A percentile compares a stretch with the other conserved stretches of the same genome.
These are phyloP conservation scores for Rhodotorula mucilaginosa DNA, from an alignment of 1,284 basidiomycete species.

Conservation along the genomic window DNA sequence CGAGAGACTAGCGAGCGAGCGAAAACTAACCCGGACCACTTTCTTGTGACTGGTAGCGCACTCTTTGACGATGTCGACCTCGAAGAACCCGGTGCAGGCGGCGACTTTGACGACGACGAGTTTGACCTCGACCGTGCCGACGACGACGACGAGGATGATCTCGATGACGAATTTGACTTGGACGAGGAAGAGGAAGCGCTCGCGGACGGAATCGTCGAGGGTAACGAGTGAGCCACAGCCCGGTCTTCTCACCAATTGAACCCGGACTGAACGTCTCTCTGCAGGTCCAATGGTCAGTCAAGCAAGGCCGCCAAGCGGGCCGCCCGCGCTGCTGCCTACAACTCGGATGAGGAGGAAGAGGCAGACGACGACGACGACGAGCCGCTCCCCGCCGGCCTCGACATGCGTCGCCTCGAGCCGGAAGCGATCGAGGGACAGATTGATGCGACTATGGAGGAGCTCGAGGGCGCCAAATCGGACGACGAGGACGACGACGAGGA, in stretches of 20 bases:
- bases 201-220: conserved; percentile 25
- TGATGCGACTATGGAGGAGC: conserved; percentile 36
- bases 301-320: conserved; percentile 30
- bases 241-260: too few relatives aligned
- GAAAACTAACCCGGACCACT: neutral
- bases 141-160: conserved; percentile 47
- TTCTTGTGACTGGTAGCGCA: conserved; percentile 29
- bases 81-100: conserved; percentile 45
- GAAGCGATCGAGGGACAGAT: conserved; percentile 33
- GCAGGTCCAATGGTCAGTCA: neutral
- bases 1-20: neutral
- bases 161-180: conserved; percentile 52
- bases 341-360: conserved; percentile 35
- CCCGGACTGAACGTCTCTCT: neutral
- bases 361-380: conserved; percentile 22
- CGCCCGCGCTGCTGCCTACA: conserved; percentile 32
- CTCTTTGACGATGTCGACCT: conserved; percentile 45
- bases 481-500: conserved; percentile 49
- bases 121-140: conserved; percentile 42
- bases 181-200: conserved; percentile 37
- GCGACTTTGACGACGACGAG: conserved; percentile 49
- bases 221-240: conserved; percentile 21
- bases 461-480: conserved; percentile 35
- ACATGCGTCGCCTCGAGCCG: conserved; percentile 23
- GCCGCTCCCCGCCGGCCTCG: conserved; percentile 25